These are phyloP conservation scores for Melanogaster broomeanus DNA, from an alignment of 768 basidiomycete genomes.

Conservation along the genomic window DNA sequence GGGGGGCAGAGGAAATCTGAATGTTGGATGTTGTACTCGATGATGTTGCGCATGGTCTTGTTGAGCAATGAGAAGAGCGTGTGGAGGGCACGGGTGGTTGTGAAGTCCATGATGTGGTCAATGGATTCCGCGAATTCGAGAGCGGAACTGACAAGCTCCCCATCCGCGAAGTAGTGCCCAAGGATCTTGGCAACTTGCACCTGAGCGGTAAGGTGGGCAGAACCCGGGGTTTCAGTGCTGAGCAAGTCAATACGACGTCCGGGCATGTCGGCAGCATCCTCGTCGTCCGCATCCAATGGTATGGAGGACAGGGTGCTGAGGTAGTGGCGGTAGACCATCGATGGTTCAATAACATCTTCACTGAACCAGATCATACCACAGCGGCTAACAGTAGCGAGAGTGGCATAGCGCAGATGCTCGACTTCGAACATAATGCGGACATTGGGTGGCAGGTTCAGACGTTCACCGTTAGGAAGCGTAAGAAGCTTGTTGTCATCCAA, in stretches of 20 bases:
- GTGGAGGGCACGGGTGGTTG: slow-evolving; percentile 84
- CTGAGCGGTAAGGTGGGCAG: slow-evolving; percentile 71
- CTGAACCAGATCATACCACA: slow-evolving; percentile 99
- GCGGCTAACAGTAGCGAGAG: slow-evolving; percentile 97
- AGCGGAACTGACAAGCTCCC: slow-evolving; percentile 79
- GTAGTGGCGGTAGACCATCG: slow-evolving; percentile 92
- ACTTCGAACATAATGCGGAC: slow-evolving; percentile 99
- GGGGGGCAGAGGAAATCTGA: slow-evolving; percentile 83
- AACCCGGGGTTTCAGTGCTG: slow-evolving; percentile 48
- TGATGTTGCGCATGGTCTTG: slow-evolving; percentile 90
- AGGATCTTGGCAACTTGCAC: slow-evolving; percentile 72
- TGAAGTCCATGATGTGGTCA: slow-evolving; percentile 99
- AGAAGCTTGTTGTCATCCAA: slow-evolving; percentile 98
- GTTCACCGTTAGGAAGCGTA: slow-evolving; percentile 96
- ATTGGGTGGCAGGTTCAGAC: slow-evolving; percentile 93
- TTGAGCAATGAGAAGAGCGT: slow-evolving; percentile 97
- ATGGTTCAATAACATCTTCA: slow-evolving; percentile 88
- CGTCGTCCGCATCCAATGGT: slow-evolving; percentile 88
- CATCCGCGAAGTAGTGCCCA: slow-evolving; percentile 79
- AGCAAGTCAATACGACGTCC: slow-evolving; percentile 58
- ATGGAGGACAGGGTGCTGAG: slow-evolving; percentile 72
- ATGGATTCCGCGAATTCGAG: slow-evolving; percentile 80
- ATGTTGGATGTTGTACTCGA: slow-evolving; percentile 95
- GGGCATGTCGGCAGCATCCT: slow-evolving; percentile 63
- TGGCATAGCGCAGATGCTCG: slow-evolving; percentile 95